phyloP scores from a whole-genome alignment of 78 protist genomes.

The Tieghemostelium lacteum region DNA sequence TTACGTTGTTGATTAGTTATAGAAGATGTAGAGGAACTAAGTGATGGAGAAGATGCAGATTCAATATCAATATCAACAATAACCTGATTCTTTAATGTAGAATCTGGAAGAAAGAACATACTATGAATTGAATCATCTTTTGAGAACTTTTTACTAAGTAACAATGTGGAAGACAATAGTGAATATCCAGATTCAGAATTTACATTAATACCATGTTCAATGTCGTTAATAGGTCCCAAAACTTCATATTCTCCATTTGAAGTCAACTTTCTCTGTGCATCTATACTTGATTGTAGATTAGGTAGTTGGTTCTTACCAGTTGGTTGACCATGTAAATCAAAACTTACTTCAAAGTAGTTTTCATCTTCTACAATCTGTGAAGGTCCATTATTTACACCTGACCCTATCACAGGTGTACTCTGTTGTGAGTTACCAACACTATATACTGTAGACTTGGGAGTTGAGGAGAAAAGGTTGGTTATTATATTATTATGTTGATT shows the following conservation, averaged over 20 bases:
- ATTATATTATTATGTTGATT: too few relatives aligned
- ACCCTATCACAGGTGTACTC: too few relatives aligned
- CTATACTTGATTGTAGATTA: background rate
- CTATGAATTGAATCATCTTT: constrained; percentile 55
- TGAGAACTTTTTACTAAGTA: constrained; percentile 20
- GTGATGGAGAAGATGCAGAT: too few relatives aligned
- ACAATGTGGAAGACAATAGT: constrained; percentile 30
- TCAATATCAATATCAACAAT: background rate
- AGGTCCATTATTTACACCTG: constrained; percentile 58
- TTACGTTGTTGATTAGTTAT: background rate
- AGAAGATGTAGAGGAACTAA: too few relatives aligned
- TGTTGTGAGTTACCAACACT: too few relatives aligned
- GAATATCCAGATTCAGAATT: constrained; percentile 62
- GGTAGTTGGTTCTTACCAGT: constrained; percentile 69
- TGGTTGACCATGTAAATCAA: constrained; percentile 55
- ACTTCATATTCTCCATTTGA: background rate
- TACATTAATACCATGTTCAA: constrained; percentile 73
- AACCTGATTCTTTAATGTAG: background rate
- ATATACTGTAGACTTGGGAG: too few relatives aligned
- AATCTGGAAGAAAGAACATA: constrained; percentile 53
- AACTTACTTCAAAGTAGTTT: constrained; percentile 65
- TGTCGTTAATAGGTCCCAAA: constrained; percentile 61
- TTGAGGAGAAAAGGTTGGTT: too few relatives aligned
- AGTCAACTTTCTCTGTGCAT: background rate
- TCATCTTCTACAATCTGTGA: constrained; percentile 77